Base-by-base conservation (phyloP, 139 green algal genomes). In the Chlorella sorokiniana region DNA sequence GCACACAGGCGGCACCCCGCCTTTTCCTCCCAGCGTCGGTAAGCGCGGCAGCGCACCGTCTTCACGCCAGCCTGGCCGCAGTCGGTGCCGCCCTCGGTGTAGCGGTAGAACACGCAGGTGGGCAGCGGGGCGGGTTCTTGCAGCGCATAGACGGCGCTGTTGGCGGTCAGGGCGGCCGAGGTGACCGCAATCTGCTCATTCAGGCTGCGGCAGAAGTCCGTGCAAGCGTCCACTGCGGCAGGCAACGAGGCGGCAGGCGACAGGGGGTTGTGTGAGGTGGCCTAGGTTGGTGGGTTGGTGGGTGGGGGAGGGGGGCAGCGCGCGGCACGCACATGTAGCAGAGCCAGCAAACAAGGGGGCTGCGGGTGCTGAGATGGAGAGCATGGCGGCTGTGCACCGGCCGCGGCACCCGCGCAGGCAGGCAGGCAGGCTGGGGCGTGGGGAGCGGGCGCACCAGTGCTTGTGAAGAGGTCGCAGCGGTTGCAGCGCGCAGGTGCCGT, bases 61-160 rank as follows among this genome's bases (percentile, higher is more conserved):
- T 78, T 78, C 11, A 45, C 1, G 22, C 71, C 71, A 9, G 48
- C 71, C 6, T 2, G 2, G 4, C 48, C 48, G 35, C 71, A 78
- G 31, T 23, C 4, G 6, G 29, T 29, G 3, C 7, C 7, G 22
- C 40, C 37, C 35, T 67, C 22, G 0, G 71, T 78, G 33, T 45
- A 78, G 48, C 71, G 71, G 35, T 78, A 78, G 42, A 61, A 78
- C 48, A 44, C 27, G 48, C 71, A 78, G 25, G 33, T 51, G 45
- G 71, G 48, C 22, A 78, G 69, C 4, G 62, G n/a, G 62, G 31
- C 2, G n/a, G 31, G 63, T 31, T 41, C 33, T 8, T 23, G 18
- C 7, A 23, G 7, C 7, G n/a, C 62, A 69, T 41, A 42, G 5
- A 38, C 22, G 27, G n/a, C 10, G n/a, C n/a, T 10, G 62, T 29